Base-by-base conservation (phyloP, 2,329 filamentous ascomycete species). In the Hymenoscyphus fructigenus region DNA sequence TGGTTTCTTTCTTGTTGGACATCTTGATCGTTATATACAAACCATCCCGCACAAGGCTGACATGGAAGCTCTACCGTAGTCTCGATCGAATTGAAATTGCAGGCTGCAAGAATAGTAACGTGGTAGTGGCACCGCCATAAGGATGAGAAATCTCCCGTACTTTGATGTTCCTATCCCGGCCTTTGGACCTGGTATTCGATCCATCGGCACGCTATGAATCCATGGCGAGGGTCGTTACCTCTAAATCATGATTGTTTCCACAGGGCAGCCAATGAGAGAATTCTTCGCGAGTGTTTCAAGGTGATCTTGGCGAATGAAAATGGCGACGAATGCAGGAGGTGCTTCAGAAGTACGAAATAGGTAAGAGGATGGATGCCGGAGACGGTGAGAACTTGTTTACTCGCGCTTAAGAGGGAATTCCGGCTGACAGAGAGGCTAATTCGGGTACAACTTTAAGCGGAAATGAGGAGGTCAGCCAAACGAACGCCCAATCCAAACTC, bases 71-170 rank as follows among this genome's bases (percentile, higher is more conserved):
- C 20, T 12, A 26, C 20, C 47, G n/a, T 53, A 26, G 26, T 14
- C 20, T 53, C 47, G 12, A 26, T 26, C 20, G n/a, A 44, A 44
- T n/a, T 32, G 41, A 26, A 23, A 53, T 53, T 53, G 47, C 47
- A 26, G 47, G 47, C 47, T 53, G 47, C 47, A 53, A 53, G 47
- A 53, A 53, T 53, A 53, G 47, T 53, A 53, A 26, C 47, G 47
- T 53, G 47, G 47, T 53, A 53, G 20, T 26, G 47, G 23, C 20
- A 53, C 23, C 10, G 47, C 47, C n/a, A 53, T 53, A 26, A 53
- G 47, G 47, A 53, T 53, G 47, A 53, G 14, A 23, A 53, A 53
- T 53, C 23, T 14, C 20, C 47, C 47, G 20, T 7, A 53, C 20
- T 53, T 23, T 14, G 20, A 53, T 26, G 47, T 26, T 23, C 47